A percentile compares a stretch with the other conserved stretches of the same genome.
These are phyloP conservation scores for Paramarasmius palmivorus DNA, from an alignment of 1,284 basidiomycete species.

Conservation along the genomic window DNA sequence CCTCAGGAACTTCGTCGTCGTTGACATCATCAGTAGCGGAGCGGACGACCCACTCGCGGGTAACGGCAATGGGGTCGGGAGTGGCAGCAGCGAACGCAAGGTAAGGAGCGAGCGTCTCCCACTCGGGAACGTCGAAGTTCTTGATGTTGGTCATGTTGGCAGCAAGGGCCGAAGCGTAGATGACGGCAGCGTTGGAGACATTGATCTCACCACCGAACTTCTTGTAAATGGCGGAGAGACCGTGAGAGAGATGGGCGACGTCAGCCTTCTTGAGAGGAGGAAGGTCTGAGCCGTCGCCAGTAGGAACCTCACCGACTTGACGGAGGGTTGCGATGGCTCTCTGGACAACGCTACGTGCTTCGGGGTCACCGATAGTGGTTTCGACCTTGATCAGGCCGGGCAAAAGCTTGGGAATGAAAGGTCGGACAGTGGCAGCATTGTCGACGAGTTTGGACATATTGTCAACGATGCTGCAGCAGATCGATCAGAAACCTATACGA, in stretches of 20 bases:
- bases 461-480: constrained; percentile 75
- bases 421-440: constrained; percentile 91
- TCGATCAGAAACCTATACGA: constrained; percentile 14
- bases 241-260: constrained; percentile 60
- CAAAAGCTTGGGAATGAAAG: constrained; percentile 94
- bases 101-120: constrained; percentile 84
- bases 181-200: constrained; percentile 57
- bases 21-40: constrained; percentile 81
- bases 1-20: constrained; percentile 72
- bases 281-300: constrained; percentile 86
- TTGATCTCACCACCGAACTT: constrained; percentile 72
- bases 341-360: constrained; percentile 88
- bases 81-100: constrained; percentile 66
- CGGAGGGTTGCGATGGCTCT: constrained; percentile 92
- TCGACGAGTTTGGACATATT: constrained; percentile 99
- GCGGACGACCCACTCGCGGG: constrained; percentile 87
- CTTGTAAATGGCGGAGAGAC: constrained; percentile 80
- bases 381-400: constrained; percentile 95
- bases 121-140: constrained; percentile 89
- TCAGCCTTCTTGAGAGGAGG: constrained; percentile 81
- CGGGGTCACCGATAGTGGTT: constrained; percentile 90
- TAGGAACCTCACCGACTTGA: constrained; percentile 87
- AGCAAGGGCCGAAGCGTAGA: constrained; percentile 80
- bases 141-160: constrained; percentile 87
- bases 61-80: constrained; percentile 69